Conservation (phyloP, 805 yeast genomes). For the Dipodascus geniculatus region DNA sequence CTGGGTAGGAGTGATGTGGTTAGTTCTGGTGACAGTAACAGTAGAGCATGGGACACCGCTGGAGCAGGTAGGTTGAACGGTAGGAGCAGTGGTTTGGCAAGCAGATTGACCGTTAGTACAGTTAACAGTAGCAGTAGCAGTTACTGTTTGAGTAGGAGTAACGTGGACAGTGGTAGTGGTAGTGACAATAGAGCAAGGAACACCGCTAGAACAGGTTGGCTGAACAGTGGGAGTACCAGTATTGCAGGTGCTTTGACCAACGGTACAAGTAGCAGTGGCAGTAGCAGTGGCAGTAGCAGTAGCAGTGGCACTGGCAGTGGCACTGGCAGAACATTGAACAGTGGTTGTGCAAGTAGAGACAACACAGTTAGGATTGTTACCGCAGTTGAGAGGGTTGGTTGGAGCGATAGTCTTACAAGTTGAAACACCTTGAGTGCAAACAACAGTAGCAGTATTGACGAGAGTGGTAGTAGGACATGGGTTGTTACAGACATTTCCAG, state of each 20-base stretch:
- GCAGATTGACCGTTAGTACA: not conserved
- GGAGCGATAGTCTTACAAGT: not conserved
- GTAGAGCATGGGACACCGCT: slow-evolving; percentile 1
- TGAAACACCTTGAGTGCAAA: not conserved
- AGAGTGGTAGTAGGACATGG: not conserved
- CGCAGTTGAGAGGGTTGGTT: not conserved
- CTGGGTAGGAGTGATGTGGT: not conserved
- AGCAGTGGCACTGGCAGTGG: slow-evolving; percentile 3
- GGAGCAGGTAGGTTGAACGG: not conserved
- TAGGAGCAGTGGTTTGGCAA: not conserved
- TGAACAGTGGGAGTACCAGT: slow-evolving; percentile 3
- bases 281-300: slow-evolving; percentile 5
- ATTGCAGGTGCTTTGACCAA: not conserved
- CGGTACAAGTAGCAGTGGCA: slow-evolving; percentile 4
- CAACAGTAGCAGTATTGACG: not conserved
- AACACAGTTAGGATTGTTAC: not conserved
- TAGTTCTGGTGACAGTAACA: not conserved
- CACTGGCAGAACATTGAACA: slow-evolving; percentile 1
- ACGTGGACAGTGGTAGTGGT: not conserved
- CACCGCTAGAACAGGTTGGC: not conserved
- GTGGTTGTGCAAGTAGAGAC: not conserved
- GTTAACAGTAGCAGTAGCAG: not conserved
- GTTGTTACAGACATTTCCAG: not conserved
- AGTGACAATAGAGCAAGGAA: not conserved
- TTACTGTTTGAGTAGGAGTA: not conserved